Percentiles rank a stretch among this genome's conserved stretches.
Conservation (phyloP, 306 rosid species). For the Prunus mume region DNA sequence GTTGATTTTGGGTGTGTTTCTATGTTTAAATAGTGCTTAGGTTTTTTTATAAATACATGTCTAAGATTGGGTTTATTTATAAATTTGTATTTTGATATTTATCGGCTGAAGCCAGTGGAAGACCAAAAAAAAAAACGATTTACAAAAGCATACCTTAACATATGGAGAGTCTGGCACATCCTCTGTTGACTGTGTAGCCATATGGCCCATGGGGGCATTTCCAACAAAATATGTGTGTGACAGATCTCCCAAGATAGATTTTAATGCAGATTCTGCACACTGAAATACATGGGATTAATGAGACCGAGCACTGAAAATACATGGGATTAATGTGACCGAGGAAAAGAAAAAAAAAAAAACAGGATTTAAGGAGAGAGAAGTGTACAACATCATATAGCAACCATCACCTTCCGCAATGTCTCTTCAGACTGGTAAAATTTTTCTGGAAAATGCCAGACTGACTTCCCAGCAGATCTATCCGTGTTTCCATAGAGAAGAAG, state of each 20-base stretch:
- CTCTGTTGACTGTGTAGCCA: slow-evolving; percentile 53
- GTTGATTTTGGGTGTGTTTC: too few relatives aligned
- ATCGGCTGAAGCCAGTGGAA: background rate
- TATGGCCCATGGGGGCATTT: slow-evolving; percentile 92
- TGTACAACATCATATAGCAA: slow-evolving; percentile 2
- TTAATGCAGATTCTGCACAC: slow-evolving; percentile 89
- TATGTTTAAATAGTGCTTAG: too few relatives aligned
- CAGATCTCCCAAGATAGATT: slow-evolving; percentile 76
- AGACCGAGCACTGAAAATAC: slow-evolving; percentile 47
- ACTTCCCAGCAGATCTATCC: slow-evolving; percentile 54
- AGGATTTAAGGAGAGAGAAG: background rate
- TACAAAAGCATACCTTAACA: slow-evolving; percentile 52
- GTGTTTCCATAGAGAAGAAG: slow-evolving; percentile 65
- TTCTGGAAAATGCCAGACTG: slow-evolving; percentile 89
- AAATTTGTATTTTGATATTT: too few relatives aligned
- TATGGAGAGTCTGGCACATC: slow-evolving; percentile 34
- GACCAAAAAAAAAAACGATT: background rate
- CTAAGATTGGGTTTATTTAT: too few relatives aligned
- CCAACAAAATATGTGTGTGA: slow-evolving; percentile 88
- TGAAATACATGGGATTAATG: slow-evolving; percentile 23
- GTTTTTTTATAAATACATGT: too few relatives aligned
- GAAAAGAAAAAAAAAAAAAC: slow-evolving; percentile 2
- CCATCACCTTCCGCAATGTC: slow-evolving; percentile 65
- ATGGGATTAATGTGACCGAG: background rate
- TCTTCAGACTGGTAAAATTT: slow-evolving; percentile 74